Evolutionary conservation across 805 yeast species (phyloP).

Genomic region (Wickerhamiella sergipiensis): DNA sequence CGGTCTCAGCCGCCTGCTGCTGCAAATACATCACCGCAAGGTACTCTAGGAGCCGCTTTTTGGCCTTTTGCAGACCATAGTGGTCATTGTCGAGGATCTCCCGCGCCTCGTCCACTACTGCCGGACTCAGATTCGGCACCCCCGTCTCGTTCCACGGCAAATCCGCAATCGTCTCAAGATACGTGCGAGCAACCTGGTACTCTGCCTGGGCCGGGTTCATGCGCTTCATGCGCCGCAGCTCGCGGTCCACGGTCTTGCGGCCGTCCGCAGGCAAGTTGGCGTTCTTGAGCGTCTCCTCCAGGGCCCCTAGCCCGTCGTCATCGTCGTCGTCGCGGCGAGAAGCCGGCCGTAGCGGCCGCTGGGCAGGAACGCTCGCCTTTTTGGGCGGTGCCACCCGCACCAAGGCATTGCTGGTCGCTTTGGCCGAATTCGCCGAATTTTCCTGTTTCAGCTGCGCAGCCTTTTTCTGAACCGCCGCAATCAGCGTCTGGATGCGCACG

Average conservation of each 20-base stretch:
- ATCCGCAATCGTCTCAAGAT: conserved; percentile 28
- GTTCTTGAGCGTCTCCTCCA: conserved; percentile 18
- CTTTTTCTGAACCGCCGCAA: conserved; percentile 11
- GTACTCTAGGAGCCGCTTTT: conserved; percentile 63
- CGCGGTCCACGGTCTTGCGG: conserved; percentile 25
- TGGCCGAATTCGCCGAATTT: not conserved
- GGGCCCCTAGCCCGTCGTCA: conserved; percentile 24
- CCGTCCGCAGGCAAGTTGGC: conserved; percentile 24
- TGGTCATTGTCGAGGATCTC: conserved; percentile 60
- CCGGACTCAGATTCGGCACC: conserved; percentile 13
- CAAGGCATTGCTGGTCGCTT: conserved; percentile 3
- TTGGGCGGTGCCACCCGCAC: not conserved
- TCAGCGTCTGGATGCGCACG: conserved; percentile 14
- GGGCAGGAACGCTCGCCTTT: not conserved
- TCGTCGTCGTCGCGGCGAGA: conserved; percentile 16
- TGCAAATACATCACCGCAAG: conserved; percentile 61
- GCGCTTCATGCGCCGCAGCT: conserved; percentile 25
- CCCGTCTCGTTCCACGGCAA: conserved; percentile 26
- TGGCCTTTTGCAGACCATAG: conserved; percentile 60
- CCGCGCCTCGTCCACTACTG: conserved; percentile 39
- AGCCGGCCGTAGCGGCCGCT: not conserved
- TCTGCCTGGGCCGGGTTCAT: conserved; percentile 30
- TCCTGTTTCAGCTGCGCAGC: conserved; percentile 5
- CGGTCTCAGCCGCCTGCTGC: conserved; percentile 8
- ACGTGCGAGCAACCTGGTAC: conserved; percentile 29